phyloP scores from a whole-genome alignment of 768 basidiomycete genomes.

The Psilocybe tampanensis region DNA sequence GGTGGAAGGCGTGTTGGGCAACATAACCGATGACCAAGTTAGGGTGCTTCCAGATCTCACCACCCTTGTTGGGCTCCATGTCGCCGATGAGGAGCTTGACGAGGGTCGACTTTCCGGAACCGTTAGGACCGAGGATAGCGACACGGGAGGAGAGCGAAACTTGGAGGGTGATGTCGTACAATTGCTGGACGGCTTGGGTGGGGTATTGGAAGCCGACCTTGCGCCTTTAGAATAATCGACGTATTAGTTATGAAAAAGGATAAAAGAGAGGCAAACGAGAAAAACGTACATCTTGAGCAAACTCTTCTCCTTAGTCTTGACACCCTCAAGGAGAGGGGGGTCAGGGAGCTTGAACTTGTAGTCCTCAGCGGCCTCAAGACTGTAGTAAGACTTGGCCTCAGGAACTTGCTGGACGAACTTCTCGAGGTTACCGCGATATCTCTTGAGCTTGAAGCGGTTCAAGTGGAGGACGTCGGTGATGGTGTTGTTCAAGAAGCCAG shows the following conservation, averaged over 20 bases:
- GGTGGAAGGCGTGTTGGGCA: conserved; percentile 99
- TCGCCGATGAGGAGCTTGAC: conserved; percentile 97
- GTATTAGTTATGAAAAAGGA: conserved; percentile 1
- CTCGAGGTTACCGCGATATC: conserved; percentile 95
- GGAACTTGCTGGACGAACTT: conserved; percentile 92
- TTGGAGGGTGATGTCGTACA: conserved; percentile 95
- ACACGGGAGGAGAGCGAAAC: conserved; percentile 98
- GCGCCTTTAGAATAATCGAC: conserved; percentile 42
- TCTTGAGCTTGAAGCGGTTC: conserved; percentile 97
- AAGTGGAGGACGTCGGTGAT: conserved; percentile 97
- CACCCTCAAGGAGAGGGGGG: conserved; percentile 97
- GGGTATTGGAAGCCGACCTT: conserved; percentile 98
- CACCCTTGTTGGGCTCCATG: conserved; percentile 94
- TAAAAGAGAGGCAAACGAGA: not conserved
- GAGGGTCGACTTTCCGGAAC: conserved; percentile 97
- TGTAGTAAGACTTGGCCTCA: conserved; percentile 98
- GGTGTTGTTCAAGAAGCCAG: conserved; percentile 95
- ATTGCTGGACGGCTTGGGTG: conserved; percentile 80
- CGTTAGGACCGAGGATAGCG: conserved; percentile 97
- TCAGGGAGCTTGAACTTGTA: conserved; percentile 99
- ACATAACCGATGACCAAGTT: conserved; percentile 99
- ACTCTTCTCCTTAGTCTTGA: conserved; percentile 99
- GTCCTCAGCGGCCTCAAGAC: conserved; percentile 92
- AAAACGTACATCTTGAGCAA: conserved; percentile 81
- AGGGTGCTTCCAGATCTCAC: conserved; percentile 99